phyloP scores from a whole-genome alignment of 2,329 filamentous ascomycete genomes.

The Stagonosporopsis tanaceti region DNA sequence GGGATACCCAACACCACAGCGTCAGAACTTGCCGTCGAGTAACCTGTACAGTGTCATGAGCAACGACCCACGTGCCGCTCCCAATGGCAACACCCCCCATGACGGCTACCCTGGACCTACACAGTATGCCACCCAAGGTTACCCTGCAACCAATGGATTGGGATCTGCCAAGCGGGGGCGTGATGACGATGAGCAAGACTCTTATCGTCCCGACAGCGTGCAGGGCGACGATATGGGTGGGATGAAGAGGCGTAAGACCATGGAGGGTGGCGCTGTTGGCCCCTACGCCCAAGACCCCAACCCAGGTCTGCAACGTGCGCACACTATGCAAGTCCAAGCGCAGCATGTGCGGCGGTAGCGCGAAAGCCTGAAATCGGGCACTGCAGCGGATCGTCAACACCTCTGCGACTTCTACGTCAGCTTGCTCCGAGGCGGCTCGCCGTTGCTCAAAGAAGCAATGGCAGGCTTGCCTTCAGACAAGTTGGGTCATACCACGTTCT shows the following conservation, averaged over 20 bases:
- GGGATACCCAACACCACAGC: conserved; percentile 82
- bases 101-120: conserved; percentile 75
- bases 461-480: conserved; percentile 38
- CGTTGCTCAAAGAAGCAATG: not conserved
- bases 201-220: conserved; percentile 68
- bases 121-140: conserved; percentile 67
- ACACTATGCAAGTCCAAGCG: conserved; percentile 38
- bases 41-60: conserved; percentile 91
- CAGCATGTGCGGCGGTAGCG: conserved; percentile 17
- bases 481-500: conserved; percentile 10
- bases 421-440: conserved; percentile 38
- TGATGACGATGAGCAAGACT: conserved; percentile 71
- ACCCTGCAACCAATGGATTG: conserved; percentile 68
- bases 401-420: conserved; percentile 35
- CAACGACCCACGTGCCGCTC: conserved; percentile 74
- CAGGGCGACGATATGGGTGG: conserved; percentile 66
- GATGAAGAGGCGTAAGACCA: conserved; percentile 81
- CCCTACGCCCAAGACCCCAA: conserved; percentile 44
- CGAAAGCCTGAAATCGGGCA: conserved; percentile 19
- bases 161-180: conserved; percentile 67
- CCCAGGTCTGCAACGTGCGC: conserved; percentile 43
- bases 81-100: conserved; percentile 70
- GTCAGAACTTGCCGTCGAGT: conserved; percentile 72
- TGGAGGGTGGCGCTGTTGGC: conserved; percentile 57
- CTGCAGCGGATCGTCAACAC: conserved; percentile 31